Percentiles rank a stretch among this genome's conserved stretches.
Conservation (phyloP, 169 alveolate genomes). For the Theileria orientalis region DNA sequence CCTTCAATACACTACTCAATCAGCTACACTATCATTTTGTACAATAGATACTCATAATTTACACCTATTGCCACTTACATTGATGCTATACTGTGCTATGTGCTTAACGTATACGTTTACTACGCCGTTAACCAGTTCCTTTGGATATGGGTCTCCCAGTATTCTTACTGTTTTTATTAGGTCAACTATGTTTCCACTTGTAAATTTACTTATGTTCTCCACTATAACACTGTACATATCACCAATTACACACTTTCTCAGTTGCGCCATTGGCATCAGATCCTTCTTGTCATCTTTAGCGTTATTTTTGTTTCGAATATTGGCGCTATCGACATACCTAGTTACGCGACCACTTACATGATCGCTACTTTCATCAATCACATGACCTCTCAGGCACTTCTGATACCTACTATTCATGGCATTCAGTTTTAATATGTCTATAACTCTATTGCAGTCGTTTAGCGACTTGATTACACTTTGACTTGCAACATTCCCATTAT, state of each 20-base stretch:
- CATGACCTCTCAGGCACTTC: too few species aligned
- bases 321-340: background rate
- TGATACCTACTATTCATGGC: too few species aligned
- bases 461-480: background rate
- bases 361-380: too few species aligned
- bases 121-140: background rate
- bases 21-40: too few species aligned
- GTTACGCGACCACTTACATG: too few species aligned
- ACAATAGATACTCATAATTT: too few species aligned
- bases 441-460: constrained; percentile 1
- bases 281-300: background rate
- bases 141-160: constrained; percentile 28
- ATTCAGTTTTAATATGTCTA: background rate
- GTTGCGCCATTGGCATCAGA: background rate
- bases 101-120: constrained; percentile 9
- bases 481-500: background rate
- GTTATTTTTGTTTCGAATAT: background rate
- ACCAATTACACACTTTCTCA: background rate
- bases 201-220: constrained; percentile 11
- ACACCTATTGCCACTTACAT: too few species aligned
- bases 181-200: constrained; percentile 14
- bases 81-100: constrained; percentile 14
- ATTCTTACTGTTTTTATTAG: background rate
- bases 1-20: too few species aligned
- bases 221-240: background rate